Evolutionary conservation across 768 basidiomycete species (phyloP), one percentile per base, ranked within the genome.

Genomic region (Podaxis sp.): DNA sequence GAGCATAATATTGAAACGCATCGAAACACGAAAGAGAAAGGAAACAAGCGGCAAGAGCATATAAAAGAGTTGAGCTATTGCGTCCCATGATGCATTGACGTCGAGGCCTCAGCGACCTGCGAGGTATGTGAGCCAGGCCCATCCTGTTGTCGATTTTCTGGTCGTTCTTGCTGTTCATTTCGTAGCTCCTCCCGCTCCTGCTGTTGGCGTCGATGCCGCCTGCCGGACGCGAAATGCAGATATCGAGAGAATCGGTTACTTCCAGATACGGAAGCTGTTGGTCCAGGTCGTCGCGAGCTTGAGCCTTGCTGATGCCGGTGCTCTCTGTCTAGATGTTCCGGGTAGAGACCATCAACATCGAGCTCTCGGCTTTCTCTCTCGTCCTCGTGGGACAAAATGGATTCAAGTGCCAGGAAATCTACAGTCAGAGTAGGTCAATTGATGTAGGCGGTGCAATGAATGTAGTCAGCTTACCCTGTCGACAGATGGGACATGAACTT

Each of bases 401-500:
- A 79, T 66, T 87, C 84, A 56, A 88, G 75, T 7, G 87, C 83
- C 60, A 81, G 77, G 66, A 88, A 88, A 69, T 88, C 87, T 62
- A 22, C 22, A 24, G 20, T 54, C 6, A 64, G 56, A n/a, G 66
- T 38, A 11, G 40, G 28, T 48, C 4, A 64, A 61, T 17, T 66
- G 37, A 12, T 53, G 28, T 59, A 8, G 15, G 40, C 41, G 51
- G 56, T 54, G 12, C 24, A 22, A 38, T 15, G 30, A 20, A 49
- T n/a, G 51, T 17, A 11, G 38, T 55, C 13, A 20, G 70, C 81
- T 53, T 67, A 93, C 93, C 94, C 76, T 95, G 90, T 67, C 96
- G 83, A 74, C 96, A 97, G 30, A 97, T 84, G 4, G 96, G 96
- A 75, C 96, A 97, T 36, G 91, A 90, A 62, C 89, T 89, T 1